phyloP scores from a whole-genome alignment of 1,139 yeast species.

The Debaryomyces subglobosus region DNA sequence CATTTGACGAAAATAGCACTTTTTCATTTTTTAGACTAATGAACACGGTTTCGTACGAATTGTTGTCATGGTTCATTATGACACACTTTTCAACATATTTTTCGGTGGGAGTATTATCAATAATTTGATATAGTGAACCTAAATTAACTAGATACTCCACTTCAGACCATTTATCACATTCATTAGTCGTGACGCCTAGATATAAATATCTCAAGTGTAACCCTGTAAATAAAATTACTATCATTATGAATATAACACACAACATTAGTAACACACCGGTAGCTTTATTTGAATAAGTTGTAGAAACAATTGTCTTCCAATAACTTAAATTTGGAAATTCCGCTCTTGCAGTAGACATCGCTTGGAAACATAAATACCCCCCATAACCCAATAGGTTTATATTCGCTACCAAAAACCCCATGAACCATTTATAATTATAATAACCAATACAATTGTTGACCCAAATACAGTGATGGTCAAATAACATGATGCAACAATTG shows the following conservation, averaged over 20 bases:
- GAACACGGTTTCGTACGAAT: conserved; percentile 21
- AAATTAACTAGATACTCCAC: conserved; percentile 60
- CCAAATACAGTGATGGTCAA: conserved; percentile 97
- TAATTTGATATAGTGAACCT: conserved; percentile 30
- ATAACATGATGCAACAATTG: conserved; percentile 62
- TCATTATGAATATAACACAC: conserved; percentile 54
- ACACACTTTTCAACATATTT: conserved; percentile 20
- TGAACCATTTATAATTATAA: conserved; percentile 72
- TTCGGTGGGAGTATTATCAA: conserved; percentile 14
- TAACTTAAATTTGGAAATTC: conserved; percentile 17
- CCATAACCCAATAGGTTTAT: conserved; percentile 65
- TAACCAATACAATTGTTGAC: conserved; percentile 87
- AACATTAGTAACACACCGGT: conserved; percentile 58
- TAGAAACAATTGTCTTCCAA: conserved; percentile 31
- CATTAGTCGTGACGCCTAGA: conserved; percentile 91
- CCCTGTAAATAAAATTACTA: conserved; percentile 58
- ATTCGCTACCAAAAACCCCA: conserved; percentile 61
- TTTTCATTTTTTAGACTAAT: conserved; percentile 32
- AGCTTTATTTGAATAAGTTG: conserved; percentile 40
- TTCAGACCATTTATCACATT: conserved; percentile 80
- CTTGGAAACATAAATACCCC: conserved; percentile 39
- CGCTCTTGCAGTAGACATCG: conserved; percentile 21
- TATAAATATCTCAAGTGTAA: conserved; percentile 67
- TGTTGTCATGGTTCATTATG: conserved; percentile 10
- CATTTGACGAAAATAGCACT: conserved; percentile 21